Evolutionary conservation across 768 basidiomycete species (phyloP).

Genomic region (Lentinula sp.): DNA sequence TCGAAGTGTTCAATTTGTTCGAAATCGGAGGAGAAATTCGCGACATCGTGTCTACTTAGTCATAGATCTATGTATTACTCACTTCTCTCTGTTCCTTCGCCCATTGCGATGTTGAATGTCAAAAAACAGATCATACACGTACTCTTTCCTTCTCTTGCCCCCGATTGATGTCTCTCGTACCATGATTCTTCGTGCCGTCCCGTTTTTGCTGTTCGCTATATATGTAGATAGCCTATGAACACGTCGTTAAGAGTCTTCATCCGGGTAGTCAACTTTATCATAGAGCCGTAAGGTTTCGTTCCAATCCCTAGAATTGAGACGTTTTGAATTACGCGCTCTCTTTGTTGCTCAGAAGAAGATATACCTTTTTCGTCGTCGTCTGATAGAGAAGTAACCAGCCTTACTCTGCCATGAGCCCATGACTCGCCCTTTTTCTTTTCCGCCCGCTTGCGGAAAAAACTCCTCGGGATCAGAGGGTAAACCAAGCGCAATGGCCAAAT

Average conservation of each 20-base stretch:
- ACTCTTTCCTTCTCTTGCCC: too few species aligned
- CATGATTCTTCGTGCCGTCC: too few species aligned
- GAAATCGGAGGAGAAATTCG: too few species aligned
- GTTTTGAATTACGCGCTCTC: neutral
- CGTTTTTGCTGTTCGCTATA: too few species aligned
- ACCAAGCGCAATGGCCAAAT: slow-evolving; percentile 51
- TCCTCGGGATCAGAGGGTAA: slow-evolving; percentile 67
- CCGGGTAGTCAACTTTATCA: slow-evolving; percentile 78
- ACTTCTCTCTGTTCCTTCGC: too few species aligned
- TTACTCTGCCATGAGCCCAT: slow-evolving; percentile 63
- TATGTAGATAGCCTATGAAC: neutral
- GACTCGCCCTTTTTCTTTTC: slow-evolving; percentile 67
- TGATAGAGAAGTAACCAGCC: slow-evolving; percentile 74
- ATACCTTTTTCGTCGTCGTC: slow-evolving; percentile 58
- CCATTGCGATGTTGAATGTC: too few species aligned
- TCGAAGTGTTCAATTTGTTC: too few species aligned
- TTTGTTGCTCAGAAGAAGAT: neutral
- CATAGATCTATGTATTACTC: too few species aligned
- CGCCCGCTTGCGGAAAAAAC: slow-evolving; percentile 54
- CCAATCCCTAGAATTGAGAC: slow-evolving; percentile 53
- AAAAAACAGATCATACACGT: too few species aligned
- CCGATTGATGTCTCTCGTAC: too few species aligned
- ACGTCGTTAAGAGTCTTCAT: slow-evolving; percentile 29
- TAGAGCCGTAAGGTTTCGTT: slow-evolving; percentile 80
- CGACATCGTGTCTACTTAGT: too few species aligned